Base-by-base conservation (phyloP, 768 basidiomycete genomes). In the Tricholoma flavovirens region DNA sequence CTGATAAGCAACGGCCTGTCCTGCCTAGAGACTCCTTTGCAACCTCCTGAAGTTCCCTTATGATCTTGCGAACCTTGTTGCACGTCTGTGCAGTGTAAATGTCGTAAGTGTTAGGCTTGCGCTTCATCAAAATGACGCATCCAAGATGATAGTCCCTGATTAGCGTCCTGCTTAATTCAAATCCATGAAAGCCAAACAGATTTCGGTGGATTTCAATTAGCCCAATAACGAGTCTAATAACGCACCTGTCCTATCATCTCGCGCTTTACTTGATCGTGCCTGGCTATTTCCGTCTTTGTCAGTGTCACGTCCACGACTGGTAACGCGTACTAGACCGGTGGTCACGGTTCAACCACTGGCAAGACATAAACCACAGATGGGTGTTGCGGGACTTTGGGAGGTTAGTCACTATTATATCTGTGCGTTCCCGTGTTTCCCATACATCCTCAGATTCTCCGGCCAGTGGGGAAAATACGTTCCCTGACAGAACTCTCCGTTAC, bases 401-500 rank as follows among this genome's bases (percentile, higher is more conserved):
- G 82, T 80, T 63, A 49, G 73, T 66, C 19, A 6, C 19, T 21
- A 19, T 54, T 53, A 24, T 35, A n/a, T 15, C 3, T 30, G 15
- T 6, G 22, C 60, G 48, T 66, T 22, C 33, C 69, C 12, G 59
- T 63, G 46, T 5, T 48, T 60, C 57, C 2, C 26, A 38, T 40
- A 38, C 43, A 50, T 32, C 42, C 42, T 22, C 51, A 78, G 88
- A 74, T 91, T 48, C 72, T 93, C 17, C 79, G 83, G 33, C 90
- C 90, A 2, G 87, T 87, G 4, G 84, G 82, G 2, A 76, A 83
- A 62, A 75, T 77, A 9, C 83, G 89, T 29, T 93, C 93, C 9
- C 71, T 94, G 35, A 88, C 89, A 0, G 82, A 90, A 49, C 73
- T 94, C 24, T 81, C 90, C 1, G 81, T 90, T 26, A 75, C 76